Evolutionary conservation across 2,329 filamentous ascomycete species (phyloP), one percentile per base, ranked within the genome.

Genomic region (Diplodia intermedia): DNA sequence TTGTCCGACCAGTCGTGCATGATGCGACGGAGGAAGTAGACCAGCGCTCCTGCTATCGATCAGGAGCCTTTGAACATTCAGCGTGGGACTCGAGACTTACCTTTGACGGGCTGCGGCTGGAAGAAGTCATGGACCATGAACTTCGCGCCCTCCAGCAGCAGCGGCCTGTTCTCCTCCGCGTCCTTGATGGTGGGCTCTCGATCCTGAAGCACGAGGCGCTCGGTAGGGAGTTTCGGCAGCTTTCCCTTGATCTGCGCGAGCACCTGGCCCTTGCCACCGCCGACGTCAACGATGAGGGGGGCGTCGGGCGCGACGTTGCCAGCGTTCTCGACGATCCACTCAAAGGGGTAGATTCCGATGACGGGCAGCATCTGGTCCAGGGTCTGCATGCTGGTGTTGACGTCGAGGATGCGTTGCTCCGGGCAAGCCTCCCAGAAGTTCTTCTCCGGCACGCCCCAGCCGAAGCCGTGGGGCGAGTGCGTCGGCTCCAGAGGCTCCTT

Each of bases 141-240:
- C 53, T 74, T 74, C 0, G 81, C 73, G 0, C 77, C 78, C 38
- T 53, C 6, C 1, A 74, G 67, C 3, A 75, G 74, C 1, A 69
- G 66, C 0, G 72, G 47, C 36, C 52, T 40, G 20, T 15, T 49
- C 23, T 49, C 36, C 38, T 56, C 36, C 1, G 77, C 71, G 3
- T 73, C 69, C 8, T 72, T 68, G n/a, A 81, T 72, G 2, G 74
- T 73, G 29, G 75, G 69, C 1, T 75, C 4, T 76, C 50, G 71
- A 67, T 84, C 82, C 68, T 84, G 78, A 3, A 84, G 70, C 11
- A 83, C 72, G 4, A 83, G 70, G 5, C 75, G 71, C 12, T 65
- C 49, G 0, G 78, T 77, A 1, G 72, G 70, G 2, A 82, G 67
- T 38, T 73, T 60, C 3, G 79, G 78, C 63, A 74, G 77, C 26